Conservation (phyloP, 805 yeast genomes). For the Metschnikowia sp. region DNA sequence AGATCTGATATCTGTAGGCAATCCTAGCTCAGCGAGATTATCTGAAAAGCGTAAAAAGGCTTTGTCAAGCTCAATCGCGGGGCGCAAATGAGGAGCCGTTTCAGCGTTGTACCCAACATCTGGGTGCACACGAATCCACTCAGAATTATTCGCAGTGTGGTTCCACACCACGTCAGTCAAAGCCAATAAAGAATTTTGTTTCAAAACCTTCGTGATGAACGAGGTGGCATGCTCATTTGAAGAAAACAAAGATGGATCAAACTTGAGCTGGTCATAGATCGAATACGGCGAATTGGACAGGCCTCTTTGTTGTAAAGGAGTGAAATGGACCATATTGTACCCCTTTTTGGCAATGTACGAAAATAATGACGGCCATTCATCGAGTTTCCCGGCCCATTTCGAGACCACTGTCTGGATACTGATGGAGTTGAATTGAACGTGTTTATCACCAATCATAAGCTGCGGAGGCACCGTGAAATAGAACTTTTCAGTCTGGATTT, state of each 20-base stretch:
- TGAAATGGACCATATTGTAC: constrained; percentile 94
- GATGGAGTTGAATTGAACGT: constrained; percentile 71
- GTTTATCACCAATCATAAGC: constrained; percentile 51
- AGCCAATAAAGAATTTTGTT: constrained; percentile 61
- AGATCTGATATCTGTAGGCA: constrained; percentile 52
- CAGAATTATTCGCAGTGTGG: constrained; percentile 89
- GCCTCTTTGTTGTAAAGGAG: constrained; percentile 90
- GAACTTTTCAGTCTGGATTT: constrained; percentile 51
- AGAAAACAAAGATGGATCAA: constrained; percentile 65
- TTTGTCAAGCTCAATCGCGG: constrained; percentile 83
- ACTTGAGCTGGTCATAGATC: constrained; percentile 76
- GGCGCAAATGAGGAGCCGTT: constrained; percentile 83
- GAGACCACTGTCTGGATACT: constrained; percentile 83
- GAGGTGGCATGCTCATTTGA: constrained; percentile 49
- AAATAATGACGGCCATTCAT: constrained; percentile 67
- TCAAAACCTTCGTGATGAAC: constrained; percentile 49
- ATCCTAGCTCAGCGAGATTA: constrained; percentile 52
- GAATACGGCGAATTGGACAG: constrained; percentile 91
- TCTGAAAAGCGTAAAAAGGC: constrained; percentile 64
- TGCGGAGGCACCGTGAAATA: constrained; percentile 82
- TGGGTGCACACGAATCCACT: constrained; percentile 82
- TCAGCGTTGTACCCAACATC: constrained; percentile 82
- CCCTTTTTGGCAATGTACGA: constrained; percentile 64
- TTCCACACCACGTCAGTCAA: constrained; percentile 92
- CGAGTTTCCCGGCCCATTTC: constrained; percentile 79